Base-by-base conservation (phyloP, 139 green algal genomes). In the Eudorina sp. region DNA sequence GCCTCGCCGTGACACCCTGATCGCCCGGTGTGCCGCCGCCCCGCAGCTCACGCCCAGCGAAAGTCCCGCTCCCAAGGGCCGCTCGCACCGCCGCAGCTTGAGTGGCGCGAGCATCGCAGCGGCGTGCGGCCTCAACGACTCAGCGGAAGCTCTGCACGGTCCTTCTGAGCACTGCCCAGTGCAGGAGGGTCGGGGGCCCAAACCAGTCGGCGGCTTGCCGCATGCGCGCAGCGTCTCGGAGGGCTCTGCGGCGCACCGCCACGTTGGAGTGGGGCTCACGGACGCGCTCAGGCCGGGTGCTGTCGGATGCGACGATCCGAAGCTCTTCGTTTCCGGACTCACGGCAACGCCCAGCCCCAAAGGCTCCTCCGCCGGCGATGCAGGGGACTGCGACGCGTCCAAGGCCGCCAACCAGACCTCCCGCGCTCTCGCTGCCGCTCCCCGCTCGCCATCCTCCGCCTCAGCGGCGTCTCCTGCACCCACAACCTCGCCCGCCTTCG, bases 31-130 rank as follows among this genome's bases (percentile, higher is more conserved):
- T n/a, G n/a, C n/a, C n/a, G n/a, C n/a, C n/a, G n/a, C n/a, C n/a
- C n/a, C n/a, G n/a, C n/a, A 68, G 74, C 27, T 31, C 7, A 29
- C 25, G 13, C 7, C 11, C 31, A 36, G 53, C 53, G 77, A 70
- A 11, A 85, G 78, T 41, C 78, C 80, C 3, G 80, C 80, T 16
- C 43, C 60, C 41, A 86, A 86, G 60, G n/a, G 2, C 7, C 41
- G 60, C 11, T 18, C 53, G 1, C 62, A 75, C 9, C 80, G 80
- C 43, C 41, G 60, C 19, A 86, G 41, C n/a, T 43, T 51, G 8
- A 77, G 80, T 43, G 58, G 58, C 13, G 55, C 55, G 4, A 29
- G 78, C 7, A 14, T n/a, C 58, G 48, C 23, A 23, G 14, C 48
- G 2, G 27, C 38, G 5, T 13, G 38, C 29, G 40, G 38, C 14